These are phyloP conservation scores for Tuber calosporum DNA, from an alignment of 495 filamentous ascomycete genomes.

Conservation along the genomic window DNA sequence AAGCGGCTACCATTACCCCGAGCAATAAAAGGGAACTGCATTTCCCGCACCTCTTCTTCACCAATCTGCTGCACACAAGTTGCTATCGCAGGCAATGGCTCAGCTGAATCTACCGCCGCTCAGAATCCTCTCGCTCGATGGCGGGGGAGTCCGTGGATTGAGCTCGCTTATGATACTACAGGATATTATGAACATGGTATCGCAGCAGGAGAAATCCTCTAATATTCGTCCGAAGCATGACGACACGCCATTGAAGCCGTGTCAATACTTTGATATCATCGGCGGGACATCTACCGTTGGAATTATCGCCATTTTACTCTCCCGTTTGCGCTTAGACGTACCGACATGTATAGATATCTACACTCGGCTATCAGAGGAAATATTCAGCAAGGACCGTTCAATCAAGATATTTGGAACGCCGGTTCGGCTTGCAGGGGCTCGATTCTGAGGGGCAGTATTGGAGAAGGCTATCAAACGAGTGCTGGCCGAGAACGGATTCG, in stretches of 20 bases:
- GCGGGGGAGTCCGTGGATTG: constrained; percentile 52
- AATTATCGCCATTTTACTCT: constrained; percentile 31
- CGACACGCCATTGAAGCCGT: constrained; percentile 49
- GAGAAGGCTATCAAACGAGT: constrained; percentile 73
- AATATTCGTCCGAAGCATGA: constrained; percentile 58
- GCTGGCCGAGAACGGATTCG: constrained; percentile 36
- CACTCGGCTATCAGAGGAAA: constrained; percentile 17
- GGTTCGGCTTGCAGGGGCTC: constrained; percentile 77
- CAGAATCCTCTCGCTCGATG: constrained; percentile 49
- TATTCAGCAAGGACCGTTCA: constrained; percentile 41
- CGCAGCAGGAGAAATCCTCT: constrained; percentile 53
- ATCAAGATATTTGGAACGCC: constrained; percentile 42
- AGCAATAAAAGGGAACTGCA: not conserved
- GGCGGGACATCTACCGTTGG: constrained; percentile 35
- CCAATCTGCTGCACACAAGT: not conserved
- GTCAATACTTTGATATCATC: constrained; percentile 34
- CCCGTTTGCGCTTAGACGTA: constrained; percentile 29
- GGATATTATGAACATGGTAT: constrained; percentile 47
- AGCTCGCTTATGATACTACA: constrained; percentile 51
- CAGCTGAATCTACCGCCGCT: constrained; percentile 14
- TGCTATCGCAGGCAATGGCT: constrained; percentile 10
- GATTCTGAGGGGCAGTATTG: constrained; percentile 90
- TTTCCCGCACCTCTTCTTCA: not conserved
- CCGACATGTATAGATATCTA: constrained; percentile 28
- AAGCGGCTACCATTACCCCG: not conserved